Base-by-base conservation (phyloP, 2,329 filamentous ascomycete genomes). In the Colletotrichum shisoi region DNA sequence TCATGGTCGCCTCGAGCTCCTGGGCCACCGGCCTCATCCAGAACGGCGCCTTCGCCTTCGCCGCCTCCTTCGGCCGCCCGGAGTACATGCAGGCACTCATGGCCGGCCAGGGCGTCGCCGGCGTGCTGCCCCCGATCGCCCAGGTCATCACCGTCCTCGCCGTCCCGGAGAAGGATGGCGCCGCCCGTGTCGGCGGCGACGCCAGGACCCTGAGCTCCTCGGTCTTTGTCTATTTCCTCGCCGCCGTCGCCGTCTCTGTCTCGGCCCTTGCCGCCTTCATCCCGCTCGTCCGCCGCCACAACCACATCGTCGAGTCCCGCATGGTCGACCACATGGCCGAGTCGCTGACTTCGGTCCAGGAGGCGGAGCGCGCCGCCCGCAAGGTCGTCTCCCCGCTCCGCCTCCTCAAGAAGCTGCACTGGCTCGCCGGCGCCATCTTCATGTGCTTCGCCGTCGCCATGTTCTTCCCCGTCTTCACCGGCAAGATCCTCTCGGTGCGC, bases 81-180 rank as follows among this genome's bases (percentile, higher is more conserved):
- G 92, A 95, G 77, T 99, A 98, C 77, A 97, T 93, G 62, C 94
- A 98, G 79, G 94, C 91, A 27, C 93, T 98, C 77, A 98, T 99
- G 94, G 89, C 90, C 3, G 95, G 95, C 1, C 95, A 99, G 78
- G 94, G 90, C 39, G 84, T 99, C 4, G 94, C 95, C 0, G 95
- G 95, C 37, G 94, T 99, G 11, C 81, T 98, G 3, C 95, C 95
- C 0, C 90, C 92, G 54, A 83, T 96, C 54, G 92, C 93, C 1
- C 94, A 98, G 78, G 94, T 98, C 71, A 77, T 91, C 51, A 91
- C 92, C 1, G 93, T 96, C 13, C 82, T 97, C 12, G 85, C 87
- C 40, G 83, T 92, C 1, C 81, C 87, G 0, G 74, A 71, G 56
- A 57, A 70, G 12, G 71, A 71, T 70, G 76, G 68, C 34, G 31